A percentile compares a stretch with the other conserved stretches of the same genome.
Evolutionary conservation across 1,284 basidiomycete genomes (phyloP).

Genomic region (Cystobasidiaceae sp.): DNA sequence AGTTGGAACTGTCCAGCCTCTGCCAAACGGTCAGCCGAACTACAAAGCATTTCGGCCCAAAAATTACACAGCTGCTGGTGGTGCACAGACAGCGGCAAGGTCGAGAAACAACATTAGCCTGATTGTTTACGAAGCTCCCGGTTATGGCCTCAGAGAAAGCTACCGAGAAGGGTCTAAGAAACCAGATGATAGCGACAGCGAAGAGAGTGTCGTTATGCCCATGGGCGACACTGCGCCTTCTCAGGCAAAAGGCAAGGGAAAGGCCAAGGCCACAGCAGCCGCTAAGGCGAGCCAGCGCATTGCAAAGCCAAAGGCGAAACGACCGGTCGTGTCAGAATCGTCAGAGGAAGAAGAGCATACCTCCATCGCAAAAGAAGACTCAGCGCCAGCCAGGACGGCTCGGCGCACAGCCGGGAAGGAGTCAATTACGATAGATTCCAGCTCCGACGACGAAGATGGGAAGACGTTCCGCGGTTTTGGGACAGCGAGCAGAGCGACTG

Average conservation of each 20-base stretch:
- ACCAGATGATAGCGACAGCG: constrained; percentile 7
- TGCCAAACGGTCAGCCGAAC: constrained; percentile 16
- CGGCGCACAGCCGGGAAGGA: background rate
- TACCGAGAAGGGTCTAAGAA: background rate
- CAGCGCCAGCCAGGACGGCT: background rate
- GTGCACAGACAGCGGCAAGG: background rate
- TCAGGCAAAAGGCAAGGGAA: constrained; percentile 1
- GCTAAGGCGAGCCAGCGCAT: background rate
- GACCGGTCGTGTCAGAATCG: background rate
- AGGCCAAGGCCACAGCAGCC: background rate
- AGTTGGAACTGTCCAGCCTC: background rate
- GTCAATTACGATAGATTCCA: constrained; percentile 20
- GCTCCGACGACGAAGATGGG: constrained; percentile 20
- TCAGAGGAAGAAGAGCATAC: constrained; percentile 15
- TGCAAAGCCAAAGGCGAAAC: background rate
- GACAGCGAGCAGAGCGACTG: background rate
- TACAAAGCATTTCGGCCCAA: constrained; percentile 32
- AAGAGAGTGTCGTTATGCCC: constrained; percentile 19
- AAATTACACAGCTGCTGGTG: background rate
- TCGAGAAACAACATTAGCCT: background rate
- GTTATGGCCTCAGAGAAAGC: constrained; percentile 13
- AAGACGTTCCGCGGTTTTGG: constrained; percentile 15
- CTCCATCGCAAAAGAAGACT: background rate
- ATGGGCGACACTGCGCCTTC: background rate
- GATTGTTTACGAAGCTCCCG: background rate